Base-by-base conservation (phyloP, 2,329 filamentous ascomycete genomes). In the Tolypocladium sp. region DNA sequence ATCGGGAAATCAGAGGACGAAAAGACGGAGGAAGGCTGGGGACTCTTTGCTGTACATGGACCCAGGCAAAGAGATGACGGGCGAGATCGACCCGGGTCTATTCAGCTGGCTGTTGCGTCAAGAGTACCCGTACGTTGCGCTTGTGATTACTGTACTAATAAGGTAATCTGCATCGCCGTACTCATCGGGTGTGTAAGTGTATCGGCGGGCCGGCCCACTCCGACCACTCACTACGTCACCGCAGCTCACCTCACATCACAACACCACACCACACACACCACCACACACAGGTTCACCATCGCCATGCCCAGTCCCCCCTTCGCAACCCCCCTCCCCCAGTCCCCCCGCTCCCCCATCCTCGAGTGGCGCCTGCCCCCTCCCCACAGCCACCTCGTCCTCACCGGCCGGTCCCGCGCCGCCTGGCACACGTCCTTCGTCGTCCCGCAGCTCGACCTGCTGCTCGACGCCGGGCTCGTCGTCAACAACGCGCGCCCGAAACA, bases 381-480 rank as follows among this genome's bases (percentile, higher is more conserved):
- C 0, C 70, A 75, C 61, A 67, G 70, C 56, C 72, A 77, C 55
- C 71, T 71, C 58, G 69, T 76, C 4, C 70, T 81, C 12, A 78
- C 77, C 1, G 78, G 78, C 57, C 73, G 73, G 33, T 80, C 78
- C 9, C 75, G 78, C 17, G 78, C 78, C 8, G 78, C 78, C 17
- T 80, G 78, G 78, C 77, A 80, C 66, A 81, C 78, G 2, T 79
- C 77, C 6, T 81, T 81, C 60, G 68, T 81, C 53, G 74, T 81
- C 56, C 78, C 78, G 1, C 75, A 79, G 61, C 75, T 81, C 56
- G 77, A 79, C 59, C 70, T 80, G 33, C 74, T 80, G 4, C 76
- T 81, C 40, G 78, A 81, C 65, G 77, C 78, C 2, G 78, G 78
- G 2, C 70, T 80, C 44, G 68, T 70, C 58, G 73, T 80, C 64